phyloP scores from a whole-genome alignment of 805 yeast genomes.

The Wickerhamomyces bisporus region DNA sequence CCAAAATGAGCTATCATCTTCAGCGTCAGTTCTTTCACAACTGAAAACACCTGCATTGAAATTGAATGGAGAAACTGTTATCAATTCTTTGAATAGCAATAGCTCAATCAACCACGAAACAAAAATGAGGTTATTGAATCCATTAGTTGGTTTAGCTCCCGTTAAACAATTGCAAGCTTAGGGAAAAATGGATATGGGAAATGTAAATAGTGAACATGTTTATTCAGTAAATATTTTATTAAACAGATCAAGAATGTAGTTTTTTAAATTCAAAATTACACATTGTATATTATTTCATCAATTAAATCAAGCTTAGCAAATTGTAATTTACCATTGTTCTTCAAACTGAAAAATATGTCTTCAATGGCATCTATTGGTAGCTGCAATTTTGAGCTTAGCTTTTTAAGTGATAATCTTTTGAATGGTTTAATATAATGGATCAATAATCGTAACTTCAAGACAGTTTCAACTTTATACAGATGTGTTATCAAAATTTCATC shows the following conservation, averaged over 20 bases:
- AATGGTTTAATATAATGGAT: constrained; percentile 26
- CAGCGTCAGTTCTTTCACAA: constrained; percentile 3
- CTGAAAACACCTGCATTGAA: constrained; percentile 16
- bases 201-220: not conserved
- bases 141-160: constrained; percentile 24
- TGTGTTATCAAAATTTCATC: constrained; percentile 18
- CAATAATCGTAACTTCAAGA: constrained; percentile 16
- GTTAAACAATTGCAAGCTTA: constrained; percentile 19
- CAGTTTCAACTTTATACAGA: constrained; percentile 16
- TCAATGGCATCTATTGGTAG: constrained; percentile 19
- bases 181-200: not conserved
- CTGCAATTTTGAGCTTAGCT: constrained; percentile 13
- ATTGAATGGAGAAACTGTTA: constrained; percentile 22
- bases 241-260: not conserved
- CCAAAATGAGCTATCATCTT: not conserved
- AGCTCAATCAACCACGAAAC: constrained; percentile 14
- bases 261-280: constrained; percentile 2
- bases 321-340: constrained; percentile 17
- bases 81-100: constrained; percentile 23
- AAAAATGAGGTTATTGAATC: constrained; percentile 21
- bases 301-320: constrained; percentile 21
- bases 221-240: not conserved
- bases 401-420: constrained; percentile 17
- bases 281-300: constrained; percentile 22
- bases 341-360: constrained; percentile 19